Percentiles rank a stretch among this genome's conserved stretches.
These are phyloP conservation scores for Cytospora piceicola DNA, from an alignment of 2,329 filamentous ascomycete genomes.

Conservation along the genomic window DNA sequence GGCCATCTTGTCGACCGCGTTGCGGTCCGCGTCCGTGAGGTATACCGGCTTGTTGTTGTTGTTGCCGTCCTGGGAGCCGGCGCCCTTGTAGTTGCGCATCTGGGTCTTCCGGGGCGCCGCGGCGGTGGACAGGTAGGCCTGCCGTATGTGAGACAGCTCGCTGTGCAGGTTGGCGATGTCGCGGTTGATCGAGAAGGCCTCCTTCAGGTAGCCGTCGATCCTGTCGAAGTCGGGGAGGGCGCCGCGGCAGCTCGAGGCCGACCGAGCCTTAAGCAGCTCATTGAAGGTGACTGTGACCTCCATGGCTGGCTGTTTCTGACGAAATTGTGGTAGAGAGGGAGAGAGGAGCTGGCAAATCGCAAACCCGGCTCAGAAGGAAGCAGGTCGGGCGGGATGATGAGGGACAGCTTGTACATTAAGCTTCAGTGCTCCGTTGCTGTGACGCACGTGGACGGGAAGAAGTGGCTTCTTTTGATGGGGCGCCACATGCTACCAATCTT, in stretches of 20 bases:
- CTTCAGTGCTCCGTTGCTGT: neutral
- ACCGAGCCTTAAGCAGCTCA: conserved; percentile 64
- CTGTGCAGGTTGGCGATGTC: conserved; percentile 80
- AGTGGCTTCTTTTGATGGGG: neutral
- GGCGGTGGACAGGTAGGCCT: conserved; percentile 86
- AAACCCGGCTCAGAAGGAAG: neutral
- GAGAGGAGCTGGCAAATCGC: neutral
- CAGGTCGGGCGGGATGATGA: neutral
- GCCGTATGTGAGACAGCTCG: conserved; percentile 82
- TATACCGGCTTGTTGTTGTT: conserved; percentile 53
- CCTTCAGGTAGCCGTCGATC: conserved; percentile 87
- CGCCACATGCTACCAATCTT: neutral
- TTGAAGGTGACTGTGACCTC: conserved; percentile 73
- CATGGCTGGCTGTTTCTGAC: conserved; percentile 42
- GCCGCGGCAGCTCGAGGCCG: conserved; percentile 53
- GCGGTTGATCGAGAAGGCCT: conserved; percentile 89
- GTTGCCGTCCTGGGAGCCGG: conserved; percentile 37
- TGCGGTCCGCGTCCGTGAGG: conserved; percentile 80
- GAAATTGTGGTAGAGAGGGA: neutral
- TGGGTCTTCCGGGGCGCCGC: conserved; percentile 65
- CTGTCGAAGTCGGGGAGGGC: conserved; percentile 50
- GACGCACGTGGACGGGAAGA: neutral
- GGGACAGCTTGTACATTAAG: neutral
- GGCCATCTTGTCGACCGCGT: conserved; percentile 84
- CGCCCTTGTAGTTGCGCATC: conserved; percentile 40